These are phyloP conservation scores for Roridomyces roridus DNA, from an alignment of 768 basidiomycete genomes.

Conservation along the genomic window DNA sequence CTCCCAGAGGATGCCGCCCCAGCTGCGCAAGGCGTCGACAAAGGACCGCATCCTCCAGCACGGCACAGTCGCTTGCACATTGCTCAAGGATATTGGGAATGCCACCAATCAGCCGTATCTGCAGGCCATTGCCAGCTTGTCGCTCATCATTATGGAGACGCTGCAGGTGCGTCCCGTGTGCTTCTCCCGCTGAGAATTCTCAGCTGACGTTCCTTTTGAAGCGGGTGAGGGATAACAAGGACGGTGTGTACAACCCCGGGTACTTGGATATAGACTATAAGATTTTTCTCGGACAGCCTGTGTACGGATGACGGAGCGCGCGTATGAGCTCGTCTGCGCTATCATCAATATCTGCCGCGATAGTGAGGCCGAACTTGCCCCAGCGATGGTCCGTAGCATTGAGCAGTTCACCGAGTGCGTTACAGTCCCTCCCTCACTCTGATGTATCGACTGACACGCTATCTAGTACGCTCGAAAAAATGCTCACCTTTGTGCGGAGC, in stretches of 20 bases:
- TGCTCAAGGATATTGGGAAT: constrained; percentile 23
- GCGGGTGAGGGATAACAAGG: constrained; percentile 20
- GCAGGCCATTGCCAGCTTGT: constrained; percentile 18
- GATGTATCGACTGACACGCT: too few relatives aligned
- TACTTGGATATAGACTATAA: not conserved
- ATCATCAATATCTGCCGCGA: constrained; percentile 23
- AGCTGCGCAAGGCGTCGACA: not conserved
- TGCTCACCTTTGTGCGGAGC: constrained; percentile 4
- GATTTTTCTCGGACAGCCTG: not conserved
- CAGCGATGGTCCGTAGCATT: constrained; percentile 17
- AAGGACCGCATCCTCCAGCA: constrained; percentile 16
- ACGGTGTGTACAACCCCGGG: not conserved
- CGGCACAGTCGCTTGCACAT: constrained; percentile 9
- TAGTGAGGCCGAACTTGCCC: constrained; percentile 14
- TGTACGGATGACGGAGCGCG: constrained; percentile 17
- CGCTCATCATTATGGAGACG: constrained; percentile 22
- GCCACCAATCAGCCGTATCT: constrained; percentile 21
- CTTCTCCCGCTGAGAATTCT: too few relatives aligned
- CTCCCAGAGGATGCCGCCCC: constrained; percentile 2
- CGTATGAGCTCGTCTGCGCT: constrained; percentile 20
- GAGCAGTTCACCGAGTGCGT: constrained; percentile 19
- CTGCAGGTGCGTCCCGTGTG: constrained; percentile 10
- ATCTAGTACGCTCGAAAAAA: constrained; percentile 9
- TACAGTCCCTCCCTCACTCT: not conserved
- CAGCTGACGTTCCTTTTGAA: not conserved